Evolutionary conservation across 2,329 filamentous ascomycete genomes (phyloP).

Genomic region (Pyrenophora graminea): DNA sequence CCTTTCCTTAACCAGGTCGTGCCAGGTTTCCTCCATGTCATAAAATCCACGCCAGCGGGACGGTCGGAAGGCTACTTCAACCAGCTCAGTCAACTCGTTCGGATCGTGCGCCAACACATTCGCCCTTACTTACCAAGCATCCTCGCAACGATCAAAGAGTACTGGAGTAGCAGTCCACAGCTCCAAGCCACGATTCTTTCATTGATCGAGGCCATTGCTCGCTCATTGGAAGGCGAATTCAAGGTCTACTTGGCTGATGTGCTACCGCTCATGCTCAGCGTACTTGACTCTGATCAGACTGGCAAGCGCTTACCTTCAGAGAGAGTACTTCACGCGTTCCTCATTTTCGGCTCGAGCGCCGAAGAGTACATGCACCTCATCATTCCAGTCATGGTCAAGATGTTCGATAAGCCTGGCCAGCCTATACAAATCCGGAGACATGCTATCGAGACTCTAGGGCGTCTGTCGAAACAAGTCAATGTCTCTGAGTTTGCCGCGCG

Average conservation of each 20-base stretch:
- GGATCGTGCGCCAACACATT: conserved; percentile 95
- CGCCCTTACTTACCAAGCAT: conserved; percentile 87
- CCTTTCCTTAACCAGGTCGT: conserved; percentile 93
- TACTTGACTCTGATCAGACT: conserved; percentile 83
- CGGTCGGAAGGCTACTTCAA: conserved; percentile 96
- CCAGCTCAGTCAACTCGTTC: conserved; percentile 88
- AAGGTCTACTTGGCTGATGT: conserved; percentile 91
- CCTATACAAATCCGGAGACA: conserved; percentile 79
- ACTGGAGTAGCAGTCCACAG: conserved; percentile 80
- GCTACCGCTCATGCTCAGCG: conserved; percentile 89
- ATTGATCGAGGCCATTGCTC: conserved; percentile 89
- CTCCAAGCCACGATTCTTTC: conserved; percentile 90
- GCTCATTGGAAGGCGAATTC: conserved; percentile 95
- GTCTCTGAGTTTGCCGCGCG: conserved; percentile 95
- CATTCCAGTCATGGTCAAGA: conserved; percentile 89
- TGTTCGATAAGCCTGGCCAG: conserved; percentile 88
- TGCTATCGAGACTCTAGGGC: conserved; percentile 92
- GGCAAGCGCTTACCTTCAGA: conserved; percentile 80
- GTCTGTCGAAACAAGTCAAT: conserved; percentile 93
- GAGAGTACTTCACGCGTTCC: conserved; percentile 88
- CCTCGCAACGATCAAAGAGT: conserved; percentile 82
- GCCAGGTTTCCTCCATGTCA: conserved; percentile 88
- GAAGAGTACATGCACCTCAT: conserved; percentile 99
- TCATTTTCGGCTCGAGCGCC: conserved; percentile 92
- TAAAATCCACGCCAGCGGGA: conserved; percentile 75